phyloP scores from a whole-genome alignment of 192 early-diverging fungal species.

The Backusella tuberculispora region DNA sequence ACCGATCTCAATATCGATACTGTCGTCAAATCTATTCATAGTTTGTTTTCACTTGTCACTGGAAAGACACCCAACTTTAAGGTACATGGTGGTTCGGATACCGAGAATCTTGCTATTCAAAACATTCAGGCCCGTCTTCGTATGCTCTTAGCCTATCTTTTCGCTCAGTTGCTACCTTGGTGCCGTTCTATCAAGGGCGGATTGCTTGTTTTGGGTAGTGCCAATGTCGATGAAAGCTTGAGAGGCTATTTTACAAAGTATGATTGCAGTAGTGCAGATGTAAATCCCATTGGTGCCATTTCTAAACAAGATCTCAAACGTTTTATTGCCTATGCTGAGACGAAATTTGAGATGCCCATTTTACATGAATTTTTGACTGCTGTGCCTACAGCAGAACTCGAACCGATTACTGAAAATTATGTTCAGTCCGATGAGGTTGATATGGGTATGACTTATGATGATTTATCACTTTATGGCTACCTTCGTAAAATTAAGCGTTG shows the following conservation, averaged over 20 bases:
- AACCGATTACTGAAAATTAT: constrained; percentile 84
- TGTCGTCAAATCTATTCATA: constrained; percentile 73
- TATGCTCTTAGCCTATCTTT: constrained; percentile 94
- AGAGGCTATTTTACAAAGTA: constrained; percentile 99
- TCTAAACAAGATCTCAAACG: constrained; percentile 85
- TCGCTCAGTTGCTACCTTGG: constrained; percentile 97
- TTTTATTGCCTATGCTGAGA: constrained; percentile 76
- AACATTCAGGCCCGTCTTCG: constrained; percentile 95
- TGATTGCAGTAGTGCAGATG: constrained; percentile 95
- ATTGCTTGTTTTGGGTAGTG: constrained; percentile 90
- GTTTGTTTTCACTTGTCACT: constrained; percentile 77
- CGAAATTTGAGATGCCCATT: constrained; percentile 68
- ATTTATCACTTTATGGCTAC: constrained; percentile 88
- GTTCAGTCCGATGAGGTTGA: constrained; percentile 93
- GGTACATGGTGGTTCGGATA: constrained; percentile 79
- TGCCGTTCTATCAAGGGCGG: constrained; percentile 63
- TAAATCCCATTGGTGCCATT: constrained; percentile 97
- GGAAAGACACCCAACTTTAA: constrained; percentile 75
- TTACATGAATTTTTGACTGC: constrained; percentile 82
- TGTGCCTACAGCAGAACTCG: constrained; percentile 93
- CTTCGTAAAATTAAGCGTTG: constrained; percentile 86
- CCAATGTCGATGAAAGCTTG: constrained; percentile 98
- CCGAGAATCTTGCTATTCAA: constrained; percentile 95
- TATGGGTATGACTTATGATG: constrained; percentile 99
- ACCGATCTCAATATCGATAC: constrained; percentile 88